Evolutionary conservation across 768 basidiomycete species (phyloP), one percentile per base, ranked within the genome.

Genomic region (Boletus tylopilopsis): DNA sequence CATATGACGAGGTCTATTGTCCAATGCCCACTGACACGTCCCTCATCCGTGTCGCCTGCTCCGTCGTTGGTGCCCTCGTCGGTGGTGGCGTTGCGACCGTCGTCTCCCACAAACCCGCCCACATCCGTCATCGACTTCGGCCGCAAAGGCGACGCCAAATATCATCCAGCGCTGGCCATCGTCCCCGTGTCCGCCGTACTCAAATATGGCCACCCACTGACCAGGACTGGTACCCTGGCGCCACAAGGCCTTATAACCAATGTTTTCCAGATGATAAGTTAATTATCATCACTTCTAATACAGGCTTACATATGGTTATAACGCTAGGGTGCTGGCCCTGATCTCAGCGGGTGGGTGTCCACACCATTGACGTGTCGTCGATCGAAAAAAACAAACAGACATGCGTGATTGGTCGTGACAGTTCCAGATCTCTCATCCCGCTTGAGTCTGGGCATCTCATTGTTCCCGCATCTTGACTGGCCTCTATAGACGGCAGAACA

Each of bases 401-500:
- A n/a, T n/a, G n/a, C n/a, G n/a, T 18, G 47, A 51, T 54, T n/a
- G 42, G 38, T 34, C 50, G 34, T 50, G n/a, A n/a, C n/a, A n/a
- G 9, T 98, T 98, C 66, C 68, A 76, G 96, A 45, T 77, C 90
- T 12, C 72, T 94, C 94, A 98, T 71, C 94, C 95, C 3, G 80
- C 94, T 27, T 98, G 95, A 94, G 94, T 94, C n/a, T n/a, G 63
- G 39, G 80, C 13, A 30, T 30, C 13, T 13, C 29, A 13, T 21
- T 10, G 23, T 22, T 4, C 16, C 2, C 18, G 1, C 8, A 24
- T 10, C 3, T 3, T 0, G 12, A 30, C n/a, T 15, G 22, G 33
- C 25, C 15, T 16, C 41, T n/a, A 37, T 50, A 95, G 95, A 96
- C 95, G 0, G 96, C 94, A 5, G 94, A 99, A 66, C 94, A 98